Evolutionary conservation across 805 yeast genomes (phyloP).

Genomic region (Candida silvicultrix): DNA sequence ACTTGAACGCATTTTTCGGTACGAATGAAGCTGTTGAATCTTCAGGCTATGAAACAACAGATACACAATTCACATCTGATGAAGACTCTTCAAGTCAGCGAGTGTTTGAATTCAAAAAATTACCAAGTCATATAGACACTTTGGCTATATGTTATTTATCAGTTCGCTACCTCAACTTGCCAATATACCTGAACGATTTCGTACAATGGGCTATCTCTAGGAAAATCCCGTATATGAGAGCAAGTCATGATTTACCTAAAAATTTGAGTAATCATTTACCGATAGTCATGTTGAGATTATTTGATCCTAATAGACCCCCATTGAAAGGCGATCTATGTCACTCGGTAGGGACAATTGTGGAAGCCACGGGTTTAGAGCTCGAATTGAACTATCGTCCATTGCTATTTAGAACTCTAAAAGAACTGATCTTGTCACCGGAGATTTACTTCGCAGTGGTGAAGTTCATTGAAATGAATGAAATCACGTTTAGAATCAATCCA

Average conservation of each 20-base stretch:
- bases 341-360: constrained; percentile 17
- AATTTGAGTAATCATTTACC: constrained; percentile 32
- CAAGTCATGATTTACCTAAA: constrained; percentile 34
- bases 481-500: constrained; percentile 4
- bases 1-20: constrained; percentile 12
- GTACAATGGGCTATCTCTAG: constrained; percentile 34
- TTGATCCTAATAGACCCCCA: constrained; percentile 38
- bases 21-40: constrained; percentile 4
- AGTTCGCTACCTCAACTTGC: constrained; percentile 38
- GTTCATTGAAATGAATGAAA: constrained; percentile 15
- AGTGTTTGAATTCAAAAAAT: constrained; percentile 3
- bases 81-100: constrained; percentile 1
- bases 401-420: constrained; percentile 33
- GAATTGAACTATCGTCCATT: constrained; percentile 30
- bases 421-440: constrained; percentile 44
- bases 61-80: constrained; percentile 7
- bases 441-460: constrained; percentile 31
- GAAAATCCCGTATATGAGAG: constrained; percentile 42
- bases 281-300: constrained; percentile 24
- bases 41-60: constrained; percentile 3
- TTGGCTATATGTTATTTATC: constrained; percentile 44
- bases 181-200: constrained; percentile 45
- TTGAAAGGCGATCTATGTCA: constrained; percentile 29
- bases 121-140: constrained; percentile 7
- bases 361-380: neutral